Evolutionary conservation across 2,329 filamentous ascomycete species (phyloP), one percentile per base, ranked within the genome.

Genomic region (Hymenoscyphus repandus): DNA sequence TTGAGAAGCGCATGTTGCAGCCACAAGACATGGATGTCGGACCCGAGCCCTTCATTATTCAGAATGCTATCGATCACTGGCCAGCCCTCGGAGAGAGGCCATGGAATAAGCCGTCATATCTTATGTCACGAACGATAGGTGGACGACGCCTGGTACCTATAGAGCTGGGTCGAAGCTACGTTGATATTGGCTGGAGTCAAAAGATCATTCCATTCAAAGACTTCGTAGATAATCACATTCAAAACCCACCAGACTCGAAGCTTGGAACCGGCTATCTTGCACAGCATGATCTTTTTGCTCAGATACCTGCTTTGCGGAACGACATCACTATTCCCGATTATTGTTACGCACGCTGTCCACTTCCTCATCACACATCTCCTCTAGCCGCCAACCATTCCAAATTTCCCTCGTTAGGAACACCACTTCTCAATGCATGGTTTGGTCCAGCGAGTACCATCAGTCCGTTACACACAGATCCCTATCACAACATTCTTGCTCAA

Each of bases 401-500:
- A 12, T 63, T 64, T 2, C 69, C 70, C 2, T 68, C 70, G 34
- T 68, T 78, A 11, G 74, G 74, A 6, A 76, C 80, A 18, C 89
- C 89, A 0, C 73, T 87, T 39, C 75, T 95, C 15, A 95, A 97
- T 68, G 90, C 89, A 6, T 99, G 93, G 93, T 86, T 97, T 56
- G 93, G 93, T 0, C 93, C 93, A 0, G 74, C 83, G 0, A 84
- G 83, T 45, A 97, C 93, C 0, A 91, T 96, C 56, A 96, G 90
- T 1, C 93, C 93, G 1, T 74, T 97, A 1, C 93, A 99, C 68
- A 95, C 90, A 1, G 93, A 97, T 63, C 89, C 88, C 1, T 95
- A 96, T 67, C 89, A 96, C 65, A 97, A 97, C 64, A 80, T 97
- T 43, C 79, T 97, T 4, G 85, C 85, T 20, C 93, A 97, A 68